Base-by-base conservation (phyloP, 768 basidiomycete species). In the Exidia glandulosa region DNA sequence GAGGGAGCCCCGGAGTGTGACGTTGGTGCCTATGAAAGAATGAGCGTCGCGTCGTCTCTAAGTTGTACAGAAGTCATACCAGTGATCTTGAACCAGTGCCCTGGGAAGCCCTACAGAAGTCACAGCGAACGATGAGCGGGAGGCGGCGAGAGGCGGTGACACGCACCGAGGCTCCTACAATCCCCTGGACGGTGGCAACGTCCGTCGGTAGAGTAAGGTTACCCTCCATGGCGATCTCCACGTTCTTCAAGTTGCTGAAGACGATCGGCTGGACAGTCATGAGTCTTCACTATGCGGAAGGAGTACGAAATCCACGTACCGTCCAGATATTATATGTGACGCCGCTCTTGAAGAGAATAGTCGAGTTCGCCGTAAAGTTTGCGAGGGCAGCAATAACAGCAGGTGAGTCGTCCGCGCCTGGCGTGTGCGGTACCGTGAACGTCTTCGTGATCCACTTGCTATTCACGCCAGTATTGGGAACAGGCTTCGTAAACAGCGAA, bases 271-370 rank as follows among this genome's bases (percentile, higher is more conserved):
- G 25, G 9, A 9, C 9, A 10, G 25, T 25, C 19, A 32, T 9
- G 14, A 57, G 19, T 23, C 5, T 2, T 19, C 14, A 9, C 19
- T 13, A 33, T 33, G 12, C 32, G 19, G 19, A n/a, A 34, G 48
- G 7, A 37, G 12, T 31, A 30, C 29, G n/a, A 13, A 5, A 13
- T 41, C 25, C 29, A 61, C 56, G 5, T 4, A 48, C 36, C 23
- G 81, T 81, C 65, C 79, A 82, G 5, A 84, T 78, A 64, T 85
- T 86, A 65, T 86, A 86, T 1, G 76, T 81, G 23, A 76, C 69
- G 36, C 82, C 81, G 57, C 79, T 74, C 65, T 77, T 56, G 68
- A 86, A 86, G 3, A 85, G 61, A 63, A 85, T 84, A 3, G 79
- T 81, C 27, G 82, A 59, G 47, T 66, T 55, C 3, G 7, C 62